phyloP scores from a whole-genome alignment of 148 eudicot species.

The Fagopyrum tataricum region DNA sequence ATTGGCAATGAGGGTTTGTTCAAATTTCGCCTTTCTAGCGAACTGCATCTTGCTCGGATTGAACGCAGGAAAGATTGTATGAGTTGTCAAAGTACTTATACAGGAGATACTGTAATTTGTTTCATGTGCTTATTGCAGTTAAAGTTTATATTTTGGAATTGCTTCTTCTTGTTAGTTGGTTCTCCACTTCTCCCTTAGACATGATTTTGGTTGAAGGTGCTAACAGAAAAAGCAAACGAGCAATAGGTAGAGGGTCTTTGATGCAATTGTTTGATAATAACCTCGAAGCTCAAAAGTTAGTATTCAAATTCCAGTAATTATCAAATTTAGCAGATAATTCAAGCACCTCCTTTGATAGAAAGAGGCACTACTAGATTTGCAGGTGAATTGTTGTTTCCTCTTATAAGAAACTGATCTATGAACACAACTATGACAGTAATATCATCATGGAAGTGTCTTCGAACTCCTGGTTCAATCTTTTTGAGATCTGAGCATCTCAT shows the following conservation, averaged over 20 bases:
- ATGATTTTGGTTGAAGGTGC: background rate
- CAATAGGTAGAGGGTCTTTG: background rate
- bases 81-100: constrained; percentile 5
- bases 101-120: background rate
- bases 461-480: constrained; percentile 56
- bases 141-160: background rate
- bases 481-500: constrained; percentile 59
- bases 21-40: background rate
- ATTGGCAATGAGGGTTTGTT: constrained; percentile 9
- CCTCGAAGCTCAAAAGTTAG: background rate
- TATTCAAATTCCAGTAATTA: background rate
- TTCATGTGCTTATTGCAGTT: constrained; percentile 4
- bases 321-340: background rate
- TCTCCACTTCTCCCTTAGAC: background rate
- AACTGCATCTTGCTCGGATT: background rate
- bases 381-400: constrained; percentile 15
- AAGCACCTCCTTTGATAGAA: constrained; percentile 35
- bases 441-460: constrained; percentile 73
- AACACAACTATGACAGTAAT: constrained; percentile 59
- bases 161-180: background rate
- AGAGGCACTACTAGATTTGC: constrained; percentile 14
- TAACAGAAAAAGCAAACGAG: background rate
- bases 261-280: background rate
- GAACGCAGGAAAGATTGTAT: background rate
- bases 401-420: constrained; percentile 28